phyloP scores from a whole-genome alignment of 306 rosid species.

The Hippophae gyantsensis region DNA sequence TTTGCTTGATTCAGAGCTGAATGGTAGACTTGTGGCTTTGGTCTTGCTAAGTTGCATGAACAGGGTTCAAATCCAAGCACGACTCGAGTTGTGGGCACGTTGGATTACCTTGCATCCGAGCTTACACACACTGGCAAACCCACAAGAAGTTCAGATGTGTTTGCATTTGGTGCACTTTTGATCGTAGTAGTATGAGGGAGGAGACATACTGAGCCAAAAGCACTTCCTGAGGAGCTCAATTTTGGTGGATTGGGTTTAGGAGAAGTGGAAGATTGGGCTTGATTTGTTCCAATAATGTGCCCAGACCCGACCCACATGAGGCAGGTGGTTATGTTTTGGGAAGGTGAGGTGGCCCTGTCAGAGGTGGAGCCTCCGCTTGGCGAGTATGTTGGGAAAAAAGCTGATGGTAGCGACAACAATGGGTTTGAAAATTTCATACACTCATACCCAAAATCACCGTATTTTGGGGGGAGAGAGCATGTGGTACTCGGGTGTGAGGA shows the following conservation, averaged over 20 bases:
- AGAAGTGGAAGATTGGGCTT: conserved; percentile 38
- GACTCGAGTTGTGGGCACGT: conserved; percentile 50
- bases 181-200: conserved; percentile 57
- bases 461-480: conserved; percentile 17
- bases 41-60: conserved; percentile 47
- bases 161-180: conserved; percentile 49
- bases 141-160: conserved; percentile 40
- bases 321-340: conserved; percentile 43
- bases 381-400: conserved; percentile 13
- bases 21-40: conserved; percentile 48
- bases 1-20: conserved; percentile 42
- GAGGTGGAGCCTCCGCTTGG: conserved; percentile 19
- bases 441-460: conserved; percentile 20
- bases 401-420: neutral
- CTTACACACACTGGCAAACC: conserved; percentile 52
- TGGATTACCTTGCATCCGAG: conserved; percentile 59
- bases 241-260: conserved; percentile 60
- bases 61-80: conserved; percentile 45
- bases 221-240: conserved; percentile 48
- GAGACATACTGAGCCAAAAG: conserved; percentile 45
- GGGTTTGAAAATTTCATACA: conserved; percentile 19
- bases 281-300: conserved; percentile 36
- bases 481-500: conserved; percentile 28
- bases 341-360: conserved; percentile 31
- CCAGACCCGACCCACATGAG: conserved; percentile 33